These are phyloP conservation scores for Geosmithia putterillii DNA, from an alignment of 2,329 filamentous ascomycete species.

Conservation along the genomic window DNA sequence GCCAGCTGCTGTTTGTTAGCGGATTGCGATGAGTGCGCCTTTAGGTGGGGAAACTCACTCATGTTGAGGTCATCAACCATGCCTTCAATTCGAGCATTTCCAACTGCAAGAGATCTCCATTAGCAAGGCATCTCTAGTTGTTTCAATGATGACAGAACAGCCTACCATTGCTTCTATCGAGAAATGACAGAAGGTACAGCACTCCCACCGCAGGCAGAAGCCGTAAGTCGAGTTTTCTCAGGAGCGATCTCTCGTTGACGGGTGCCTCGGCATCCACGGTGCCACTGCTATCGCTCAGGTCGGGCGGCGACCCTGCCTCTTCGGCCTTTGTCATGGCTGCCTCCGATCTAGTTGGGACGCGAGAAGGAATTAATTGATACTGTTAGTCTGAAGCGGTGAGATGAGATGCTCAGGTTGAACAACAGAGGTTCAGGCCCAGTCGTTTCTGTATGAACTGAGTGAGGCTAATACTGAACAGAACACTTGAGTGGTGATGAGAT, in stretches of 20 bases:
- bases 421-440: too few species aligned
- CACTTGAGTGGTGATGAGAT: too few species aligned
- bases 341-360: too few species aligned
- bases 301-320: neutral
- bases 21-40: neutral
- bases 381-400: too few species aligned
- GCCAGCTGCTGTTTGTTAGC: conserved; percentile 27
- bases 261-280: neutral
- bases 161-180: conserved; percentile 46
- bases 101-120: too few species aligned
- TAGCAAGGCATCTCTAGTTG: too few species aligned
- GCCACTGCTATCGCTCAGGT: neutral
- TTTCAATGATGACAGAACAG: conserved; percentile 3
- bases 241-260: conserved; percentile 41
- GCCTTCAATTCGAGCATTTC: conserved; percentile 45
- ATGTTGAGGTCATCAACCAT: conserved; percentile 38
- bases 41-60: conserved; percentile 24
- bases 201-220: conserved; percentile 41
- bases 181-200: conserved; percentile 42
- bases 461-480: too few species aligned
- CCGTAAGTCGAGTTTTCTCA: conserved; percentile 42
- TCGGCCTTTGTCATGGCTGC: neutral
- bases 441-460: too few species aligned
- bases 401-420: too few species aligned
- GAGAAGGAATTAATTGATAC: too few species aligned